Evolutionary conservation across 768 basidiomycete genomes (phyloP).

Genomic region (Mycena galopus): DNA sequence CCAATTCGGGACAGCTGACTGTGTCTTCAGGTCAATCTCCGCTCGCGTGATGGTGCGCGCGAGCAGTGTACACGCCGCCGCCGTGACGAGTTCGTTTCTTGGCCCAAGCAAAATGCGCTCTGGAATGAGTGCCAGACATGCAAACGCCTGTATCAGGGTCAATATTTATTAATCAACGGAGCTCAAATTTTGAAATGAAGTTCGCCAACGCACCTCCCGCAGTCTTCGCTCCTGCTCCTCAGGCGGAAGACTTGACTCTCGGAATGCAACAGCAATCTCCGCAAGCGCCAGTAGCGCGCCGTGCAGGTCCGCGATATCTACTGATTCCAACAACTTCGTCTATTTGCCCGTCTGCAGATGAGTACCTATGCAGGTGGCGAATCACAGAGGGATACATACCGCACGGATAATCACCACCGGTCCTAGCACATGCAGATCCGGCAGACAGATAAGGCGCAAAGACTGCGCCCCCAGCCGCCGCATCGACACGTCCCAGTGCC

Average conservation of each 20-base stretch:
- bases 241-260: slow-evolving; percentile 45
- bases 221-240: slow-evolving; percentile 52
- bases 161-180: slow-evolving; percentile 12
- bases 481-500: slow-evolving; percentile 93
- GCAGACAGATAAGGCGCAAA: slow-evolving; percentile 73
- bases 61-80: slow-evolving; percentile 80
- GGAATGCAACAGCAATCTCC: slow-evolving; percentile 78
- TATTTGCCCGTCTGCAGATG: slow-evolving; percentile 41
- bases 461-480: slow-evolving; percentile 84
- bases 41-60: slow-evolving; percentile 70
- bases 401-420: slow-evolving; percentile 62
- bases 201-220: slow-evolving; percentile 61
- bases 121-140: slow-evolving; percentile 67
- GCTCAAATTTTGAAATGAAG: background rate
- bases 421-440: slow-evolving; percentile 68
- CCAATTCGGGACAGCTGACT: slow-evolving; percentile 72
- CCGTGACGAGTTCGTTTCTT: slow-evolving; percentile 78
- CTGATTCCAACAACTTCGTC: slow-evolving; percentile 69
- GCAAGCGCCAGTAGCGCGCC: slow-evolving; percentile 83
- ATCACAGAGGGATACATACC: slow-evolving; percentile 56
- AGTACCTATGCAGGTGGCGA: background rate
- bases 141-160: slow-evolving; percentile 72
- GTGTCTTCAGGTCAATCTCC: slow-evolving; percentile 59
- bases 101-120: slow-evolving; percentile 70
- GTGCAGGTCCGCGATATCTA: slow-evolving; percentile 81